Evolutionary conservation across 345 rosid species (phyloP).

Genomic region (Eucalyptus cloeziana): DNA sequence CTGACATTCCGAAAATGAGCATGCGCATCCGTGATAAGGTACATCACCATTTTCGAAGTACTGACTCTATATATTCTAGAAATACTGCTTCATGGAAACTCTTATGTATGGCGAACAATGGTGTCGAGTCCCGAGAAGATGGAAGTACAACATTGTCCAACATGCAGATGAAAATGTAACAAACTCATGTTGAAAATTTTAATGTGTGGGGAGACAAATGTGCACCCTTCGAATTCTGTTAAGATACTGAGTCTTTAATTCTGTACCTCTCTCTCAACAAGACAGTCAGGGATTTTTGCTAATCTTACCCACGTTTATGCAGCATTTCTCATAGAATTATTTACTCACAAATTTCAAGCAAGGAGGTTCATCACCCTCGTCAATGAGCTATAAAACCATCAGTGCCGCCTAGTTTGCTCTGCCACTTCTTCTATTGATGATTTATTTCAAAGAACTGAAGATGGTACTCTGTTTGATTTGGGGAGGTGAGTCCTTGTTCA

Average conservation of each 20-base stretch:
- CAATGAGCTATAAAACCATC: slow-evolving; percentile 91
- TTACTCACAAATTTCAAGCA: slow-evolving; percentile 34
- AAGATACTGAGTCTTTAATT: background rate
- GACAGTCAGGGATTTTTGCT: background rate
- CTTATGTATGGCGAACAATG: background rate
- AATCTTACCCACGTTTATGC: background rate
- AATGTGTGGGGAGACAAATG: background rate
- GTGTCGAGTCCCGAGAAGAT: background rate
- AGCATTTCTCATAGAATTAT: background rate
- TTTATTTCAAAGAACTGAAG: slow-evolving; percentile 89
- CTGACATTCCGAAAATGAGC: slow-evolving; percentile 71
- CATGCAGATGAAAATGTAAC: background rate
- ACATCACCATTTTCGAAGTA: background rate
- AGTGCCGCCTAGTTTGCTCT: slow-evolving; percentile 60
- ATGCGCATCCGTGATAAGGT: slow-evolving; percentile 89
- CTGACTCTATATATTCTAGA: background rate
- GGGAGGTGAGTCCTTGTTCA: slow-evolving; percentile 39
- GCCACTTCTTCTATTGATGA: slow-evolving; percentile 80
- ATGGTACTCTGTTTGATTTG: slow-evolving; percentile 76
- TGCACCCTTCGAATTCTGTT: too few species aligned
- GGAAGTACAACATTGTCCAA: background rate
- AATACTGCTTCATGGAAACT: background rate
- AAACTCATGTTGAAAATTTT: background rate
- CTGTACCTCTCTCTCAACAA: background rate
- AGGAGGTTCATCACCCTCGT: slow-evolving; percentile 89